phyloP scores from a whole-genome alignment of 2,329 filamentous ascomycete species.

The Aspergillus sp. region DNA sequence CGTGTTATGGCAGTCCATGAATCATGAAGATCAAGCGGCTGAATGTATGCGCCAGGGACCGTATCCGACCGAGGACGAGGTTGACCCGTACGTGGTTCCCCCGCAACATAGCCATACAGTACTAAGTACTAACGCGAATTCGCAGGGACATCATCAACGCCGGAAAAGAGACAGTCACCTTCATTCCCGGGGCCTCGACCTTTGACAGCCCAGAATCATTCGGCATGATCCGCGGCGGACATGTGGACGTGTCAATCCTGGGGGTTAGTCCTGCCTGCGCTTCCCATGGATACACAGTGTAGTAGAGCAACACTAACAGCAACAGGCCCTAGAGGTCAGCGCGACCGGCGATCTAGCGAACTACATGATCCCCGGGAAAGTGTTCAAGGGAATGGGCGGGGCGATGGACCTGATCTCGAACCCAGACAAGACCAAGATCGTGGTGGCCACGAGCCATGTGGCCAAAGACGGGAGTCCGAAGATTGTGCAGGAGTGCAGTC shows the following conservation, averaged over 20 bases:
- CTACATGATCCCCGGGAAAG: constrained; percentile 83
- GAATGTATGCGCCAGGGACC: constrained; percentile 41
- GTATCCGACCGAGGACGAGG: constrained; percentile 62
- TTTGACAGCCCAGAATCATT: constrained; percentile 79
- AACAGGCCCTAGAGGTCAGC: constrained; percentile 61
- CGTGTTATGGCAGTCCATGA: constrained; percentile 12
- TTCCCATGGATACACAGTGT: no score
- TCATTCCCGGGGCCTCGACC: constrained; percentile 63
- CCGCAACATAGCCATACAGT: neutral
- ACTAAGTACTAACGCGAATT: neutral
- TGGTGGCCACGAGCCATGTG: constrained; percentile 60
- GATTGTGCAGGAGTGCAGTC: constrained; percentile 53
- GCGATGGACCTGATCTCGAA: constrained; percentile 67
- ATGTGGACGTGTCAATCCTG: constrained; percentile 74
- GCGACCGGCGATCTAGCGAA: constrained; percentile 73
- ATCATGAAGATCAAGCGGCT: neutral
- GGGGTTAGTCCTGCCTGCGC: constrained; percentile 49
- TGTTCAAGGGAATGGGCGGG: constrained; percentile 77
- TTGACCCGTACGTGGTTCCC: constrained; percentile 52
- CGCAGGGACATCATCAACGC: constrained; percentile 67
- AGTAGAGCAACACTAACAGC: no score
- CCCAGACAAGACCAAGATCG: constrained; percentile 61
- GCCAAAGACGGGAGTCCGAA: constrained; percentile 60
- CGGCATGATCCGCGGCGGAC: constrained; percentile 76
- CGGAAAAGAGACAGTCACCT: constrained; percentile 77